Evolutionary conservation across 495 filamentous ascomycete species (phyloP), one percentile per base, ranked within the genome.

Genomic region (Xylaria acuta): DNA sequence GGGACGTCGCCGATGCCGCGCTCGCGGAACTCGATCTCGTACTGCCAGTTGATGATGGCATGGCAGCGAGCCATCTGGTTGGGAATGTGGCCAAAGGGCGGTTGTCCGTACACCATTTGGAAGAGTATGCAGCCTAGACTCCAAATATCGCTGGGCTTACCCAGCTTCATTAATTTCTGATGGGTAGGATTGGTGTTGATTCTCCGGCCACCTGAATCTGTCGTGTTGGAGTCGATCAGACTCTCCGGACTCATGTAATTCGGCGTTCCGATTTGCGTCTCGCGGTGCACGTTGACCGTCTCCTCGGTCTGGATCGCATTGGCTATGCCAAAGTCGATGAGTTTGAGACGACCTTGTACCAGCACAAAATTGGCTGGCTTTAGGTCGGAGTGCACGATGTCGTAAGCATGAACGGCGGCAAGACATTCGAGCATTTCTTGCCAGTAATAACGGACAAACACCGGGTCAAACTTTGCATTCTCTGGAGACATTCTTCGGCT

Each of bases 231-330:
- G 80, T 99, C 97, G 72, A 95, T 88, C 75, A 98, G 85, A 27
- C 92, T 92, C 80, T 99, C 96, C 1, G 96, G 96, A 3, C 93
- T 95, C 97, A 99, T 98, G 86, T 98, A 99, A 79, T 97, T 99
- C 2, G 97, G 94, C 1, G 96, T 99, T 34, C 96, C 96, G 70
- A 98, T 90, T 80, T 97, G 94, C 22, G 92, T 92, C 75, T 99
- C 97, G 69, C 96, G 92, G 80, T 99, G 95, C 27, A 99, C 95
- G 74, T 99, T 99, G 76, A 98, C 93, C 0, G 96, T 99, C 80
- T 97, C 89, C 74, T 98, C 96, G 1, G 86, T 88, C 76, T 96
- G 91, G 76, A 99, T 98, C 32, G 96, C 94, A 78, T 97, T 97
- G 67, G 96, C 95, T 77, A 99, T 99, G 73, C 96, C 96, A 79